These are phyloP conservation scores for Pseudopyrenochaeta lycopersici DNA, from an alignment of 2,329 filamentous ascomycete genomes.

Conservation along the genomic window DNA sequence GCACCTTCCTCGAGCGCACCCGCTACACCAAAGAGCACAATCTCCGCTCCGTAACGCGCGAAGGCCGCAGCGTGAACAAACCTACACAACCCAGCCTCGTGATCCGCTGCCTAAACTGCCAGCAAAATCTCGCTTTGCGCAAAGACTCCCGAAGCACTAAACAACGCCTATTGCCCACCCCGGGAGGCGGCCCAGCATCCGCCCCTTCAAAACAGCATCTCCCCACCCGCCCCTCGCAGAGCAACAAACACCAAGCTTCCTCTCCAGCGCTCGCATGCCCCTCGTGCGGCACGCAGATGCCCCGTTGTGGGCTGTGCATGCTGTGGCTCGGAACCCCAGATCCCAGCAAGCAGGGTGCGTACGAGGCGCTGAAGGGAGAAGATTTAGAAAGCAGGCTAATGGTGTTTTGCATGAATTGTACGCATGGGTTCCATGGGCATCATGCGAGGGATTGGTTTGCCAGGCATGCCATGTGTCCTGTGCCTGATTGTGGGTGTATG, in stretches of 20 bases:
- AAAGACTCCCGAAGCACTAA: slow-evolving; percentile 34
- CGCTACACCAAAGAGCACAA: slow-evolving; percentile 82
- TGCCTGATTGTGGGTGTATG: slow-evolving; percentile 64
- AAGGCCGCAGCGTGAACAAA: slow-evolving; percentile 70
- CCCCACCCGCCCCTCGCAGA: slow-evolving; percentile 33
- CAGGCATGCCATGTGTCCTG: slow-evolving; percentile 63
- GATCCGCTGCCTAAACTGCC: slow-evolving; percentile 80
- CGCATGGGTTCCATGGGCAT: slow-evolving; percentile 70
- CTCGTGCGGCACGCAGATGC: slow-evolving; percentile 69
- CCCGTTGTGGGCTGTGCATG: slow-evolving; percentile 69
- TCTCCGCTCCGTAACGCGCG: slow-evolving; percentile 69
- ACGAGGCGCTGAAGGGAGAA: slow-evolving; percentile 46
- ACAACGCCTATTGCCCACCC: slow-evolving; percentile 32
- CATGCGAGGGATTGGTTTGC: slow-evolving; percentile 71
- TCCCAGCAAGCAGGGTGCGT: slow-evolving; percentile 54
- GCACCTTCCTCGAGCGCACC: slow-evolving; percentile 75
- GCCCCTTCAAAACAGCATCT: slow-evolving; percentile 12
- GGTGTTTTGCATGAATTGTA: slow-evolving; percentile 69
- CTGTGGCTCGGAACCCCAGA: slow-evolving; percentile 69
- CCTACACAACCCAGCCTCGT: slow-evolving; percentile 73
- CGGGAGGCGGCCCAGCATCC: not conserved
- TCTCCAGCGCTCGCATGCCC: slow-evolving; percentile 65
- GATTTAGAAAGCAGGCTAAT: slow-evolving; percentile 65
- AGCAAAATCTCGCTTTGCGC: slow-evolving; percentile 60
- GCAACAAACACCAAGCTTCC: slow-evolving; percentile 13